These are phyloP conservation scores for Castanospermum australe DNA, from an alignment of 306 rosid genomes.

Conservation along the genomic window DNA sequence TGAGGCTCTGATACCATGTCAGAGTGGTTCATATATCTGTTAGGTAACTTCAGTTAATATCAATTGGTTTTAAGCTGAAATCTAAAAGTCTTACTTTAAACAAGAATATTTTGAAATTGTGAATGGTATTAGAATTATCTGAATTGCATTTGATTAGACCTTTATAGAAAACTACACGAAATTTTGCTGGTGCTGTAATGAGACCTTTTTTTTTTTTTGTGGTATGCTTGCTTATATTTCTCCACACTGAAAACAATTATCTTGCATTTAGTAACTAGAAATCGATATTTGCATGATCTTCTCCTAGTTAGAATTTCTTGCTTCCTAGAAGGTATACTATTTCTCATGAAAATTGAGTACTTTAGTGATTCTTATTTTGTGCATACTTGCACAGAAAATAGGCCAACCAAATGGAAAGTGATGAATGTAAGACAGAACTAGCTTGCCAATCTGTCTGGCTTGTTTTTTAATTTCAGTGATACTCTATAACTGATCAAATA, in stretches of 20 bases:
- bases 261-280: neutral
- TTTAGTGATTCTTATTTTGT: neutral
- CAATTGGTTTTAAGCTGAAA: too few relatives aligned
- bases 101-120: neutral
- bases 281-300: neutral
- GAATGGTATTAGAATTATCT: neutral
- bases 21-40: too few relatives aligned
- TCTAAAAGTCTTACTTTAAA: too few relatives aligned
- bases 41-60: too few relatives aligned
- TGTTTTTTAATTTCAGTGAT: neutral
- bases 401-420: neutral
- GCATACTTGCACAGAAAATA: neutral
- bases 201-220: constrained; percentile 5
- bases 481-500: neutral
- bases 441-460: neutral
- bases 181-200: constrained; percentile 5
- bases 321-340: neutral
- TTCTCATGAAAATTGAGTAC: neutral
- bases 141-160: neutral
- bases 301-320: neutral
- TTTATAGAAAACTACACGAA: neutral
- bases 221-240: neutral
- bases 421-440: neutral
- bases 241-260: neutral
- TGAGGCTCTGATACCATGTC: too few relatives aligned